These are phyloP conservation scores for Ensete glaucum DNA, from an alignment of 176 grass and related monocot genomes.

Conservation along the genomic window DNA sequence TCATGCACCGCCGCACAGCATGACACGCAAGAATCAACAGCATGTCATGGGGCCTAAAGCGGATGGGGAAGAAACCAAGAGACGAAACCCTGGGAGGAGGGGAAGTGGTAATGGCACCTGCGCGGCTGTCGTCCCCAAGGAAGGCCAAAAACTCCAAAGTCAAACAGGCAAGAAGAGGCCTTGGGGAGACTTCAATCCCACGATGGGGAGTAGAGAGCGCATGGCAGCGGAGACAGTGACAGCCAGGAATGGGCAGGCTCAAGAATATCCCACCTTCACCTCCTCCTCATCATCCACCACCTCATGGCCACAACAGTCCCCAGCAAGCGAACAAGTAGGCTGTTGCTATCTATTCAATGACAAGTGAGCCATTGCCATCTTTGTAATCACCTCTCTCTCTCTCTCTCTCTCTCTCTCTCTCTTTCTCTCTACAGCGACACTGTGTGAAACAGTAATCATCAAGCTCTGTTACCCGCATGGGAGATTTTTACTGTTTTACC, in stretches of 20 bases:
- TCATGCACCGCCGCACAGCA: not conserved
- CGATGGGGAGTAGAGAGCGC: not conserved
- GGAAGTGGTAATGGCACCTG: not conserved
- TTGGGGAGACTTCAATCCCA: not conserved
- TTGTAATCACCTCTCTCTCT: not conserved
- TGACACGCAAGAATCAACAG: not conserved
- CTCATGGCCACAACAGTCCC: not conserved
- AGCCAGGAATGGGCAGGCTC: not conserved
- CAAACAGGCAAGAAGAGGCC: not conserved
- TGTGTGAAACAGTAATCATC: not conserved
- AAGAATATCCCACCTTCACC: not conserved
- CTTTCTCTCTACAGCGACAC: not conserved
- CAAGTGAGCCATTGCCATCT: not conserved
- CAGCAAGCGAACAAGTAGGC: not conserved
- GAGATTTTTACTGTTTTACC: not conserved
- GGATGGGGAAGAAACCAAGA: not conserved
- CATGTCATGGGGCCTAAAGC: not conserved
- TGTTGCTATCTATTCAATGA: not conserved
- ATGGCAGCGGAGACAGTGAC: not conserved
- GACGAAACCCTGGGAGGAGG: not conserved
- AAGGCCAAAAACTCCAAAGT: not conserved
- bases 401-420: not conserved
- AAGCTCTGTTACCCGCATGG: not conserved
- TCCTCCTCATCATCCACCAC: not conserved
- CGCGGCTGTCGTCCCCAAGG: not conserved